phyloP scores from a whole-genome alignment of 2,329 filamentous ascomycete species.

The Tolypocladium tropicale region DNA sequence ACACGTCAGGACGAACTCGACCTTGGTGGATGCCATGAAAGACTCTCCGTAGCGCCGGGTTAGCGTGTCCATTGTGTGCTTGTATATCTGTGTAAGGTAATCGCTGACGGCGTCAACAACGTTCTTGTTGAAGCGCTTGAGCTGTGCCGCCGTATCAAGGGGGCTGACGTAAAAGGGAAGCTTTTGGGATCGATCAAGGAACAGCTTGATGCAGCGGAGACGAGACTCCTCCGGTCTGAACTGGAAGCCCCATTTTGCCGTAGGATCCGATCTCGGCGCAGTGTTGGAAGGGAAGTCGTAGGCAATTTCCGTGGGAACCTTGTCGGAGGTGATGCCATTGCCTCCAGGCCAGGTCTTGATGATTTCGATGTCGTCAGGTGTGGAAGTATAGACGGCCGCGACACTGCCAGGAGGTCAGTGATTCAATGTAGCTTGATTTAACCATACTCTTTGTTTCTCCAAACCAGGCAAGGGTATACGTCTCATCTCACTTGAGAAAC shows the following conservation, averaged over 20 bases:
- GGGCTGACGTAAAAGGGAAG: conserved; percentile 72
- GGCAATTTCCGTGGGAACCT: conserved; percentile 73
- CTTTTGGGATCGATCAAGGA: conserved; percentile 71
- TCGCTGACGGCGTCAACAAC: conserved; percentile 72
- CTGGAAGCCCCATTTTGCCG: conserved; percentile 70
- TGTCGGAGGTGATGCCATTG: conserved; percentile 80
- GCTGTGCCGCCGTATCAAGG: conserved; percentile 64
- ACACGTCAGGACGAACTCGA: conserved; percentile 72
- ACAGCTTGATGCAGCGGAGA: conserved; percentile 74
- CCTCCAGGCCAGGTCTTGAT: conserved; percentile 80
- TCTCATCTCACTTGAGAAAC: not conserved
- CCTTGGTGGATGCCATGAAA: conserved; percentile 66
- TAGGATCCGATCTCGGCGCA: conserved; percentile 29
- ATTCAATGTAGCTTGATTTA: too few species aligned
- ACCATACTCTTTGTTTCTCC: not conserved
- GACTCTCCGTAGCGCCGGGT: conserved; percentile 65
- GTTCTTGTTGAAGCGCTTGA: conserved; percentile 65
- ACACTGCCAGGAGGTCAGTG: conserved; percentile 28
- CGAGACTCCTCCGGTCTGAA: conserved; percentile 68
- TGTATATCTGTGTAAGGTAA: conserved; percentile 66
- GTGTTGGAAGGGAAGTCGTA: conserved; percentile 32
- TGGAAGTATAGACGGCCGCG: conserved; percentile 63
- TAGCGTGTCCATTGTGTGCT: conserved; percentile 70
- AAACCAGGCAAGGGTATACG: not conserved
- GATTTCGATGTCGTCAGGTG: conserved; percentile 70